Evolutionary conservation across 768 basidiomycete genomes (phyloP), one percentile per base, ranked within the genome.

Genomic region (Gelatoporia subvermispora): DNA sequence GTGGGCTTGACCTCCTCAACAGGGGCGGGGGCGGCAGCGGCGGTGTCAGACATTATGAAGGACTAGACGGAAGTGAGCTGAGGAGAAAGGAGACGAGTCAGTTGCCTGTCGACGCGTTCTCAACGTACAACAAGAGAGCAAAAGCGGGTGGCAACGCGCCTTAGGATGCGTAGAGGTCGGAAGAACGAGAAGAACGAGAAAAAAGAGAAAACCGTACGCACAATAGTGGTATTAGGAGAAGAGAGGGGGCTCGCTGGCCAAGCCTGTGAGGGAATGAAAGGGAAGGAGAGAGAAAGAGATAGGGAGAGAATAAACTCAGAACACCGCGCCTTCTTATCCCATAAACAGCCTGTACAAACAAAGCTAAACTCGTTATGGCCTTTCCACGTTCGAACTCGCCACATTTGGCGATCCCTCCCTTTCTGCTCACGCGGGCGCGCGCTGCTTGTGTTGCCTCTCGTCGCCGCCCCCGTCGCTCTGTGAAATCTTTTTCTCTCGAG

Each of bases 31-130:
- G 73, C 61, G 63, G 71, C 68, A 69, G 84, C 85, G 54, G 60
- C 62, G 61, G 83, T 66, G 69, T 85, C 78, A 76, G 89, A 90
- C 88, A 93, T 91, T 88, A 89, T 81, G 71, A 60, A 50, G 49
- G 59, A 56, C 50, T 70, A 72, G 70, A 65, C 70, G 66, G 73
- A 74, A 72, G 67, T 75, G 77, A 77, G 79, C 79, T 82, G 65
- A 35, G 50, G 53, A 22, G 38, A 48, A 51, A 51, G 48, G 53
- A 52, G 44, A 35, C 28, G 28, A 31, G 28, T 31, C 28, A n/a
- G 49, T 48, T 48, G 55, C 55, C 50, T 56, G 54, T 46, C 51
- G 49, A 54, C 52, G 49, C 52, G 51, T 42, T 49, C 36, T 40
- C 5, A 21, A 31, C 20, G 45, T 41, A 47, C 35, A 44, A 53